Percentiles rank a stretch among this genome's conserved stretches.
These are phyloP conservation scores for Typha latifolia DNA, from an alignment of 176 grass and related monocot genomes.

Conservation along the genomic window DNA sequence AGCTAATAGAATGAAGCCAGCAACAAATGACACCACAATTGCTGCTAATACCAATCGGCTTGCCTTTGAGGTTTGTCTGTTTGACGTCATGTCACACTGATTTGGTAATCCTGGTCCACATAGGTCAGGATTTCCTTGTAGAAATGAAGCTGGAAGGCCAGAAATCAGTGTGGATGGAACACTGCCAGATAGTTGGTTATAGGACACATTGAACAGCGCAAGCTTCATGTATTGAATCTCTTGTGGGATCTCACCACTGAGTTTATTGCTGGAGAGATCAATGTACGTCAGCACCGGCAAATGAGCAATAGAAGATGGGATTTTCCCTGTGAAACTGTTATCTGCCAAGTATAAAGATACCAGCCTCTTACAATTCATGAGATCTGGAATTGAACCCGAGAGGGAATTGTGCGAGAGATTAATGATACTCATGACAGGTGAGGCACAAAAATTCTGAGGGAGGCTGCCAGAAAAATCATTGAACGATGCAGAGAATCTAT, in stretches of 20 bases:
- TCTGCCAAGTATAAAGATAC: conserved; percentile 55
- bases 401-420: conserved; percentile 61
- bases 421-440: conserved; percentile 59
- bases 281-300: conserved; percentile 73
- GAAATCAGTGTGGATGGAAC: conserved; percentile 43
- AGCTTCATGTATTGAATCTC: conserved; percentile 65
- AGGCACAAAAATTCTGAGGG: conserved; percentile 57
- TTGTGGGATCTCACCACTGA: conserved; percentile 46
- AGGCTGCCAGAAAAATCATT: conserved; percentile 47
- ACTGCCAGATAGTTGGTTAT: conserved; percentile 53
- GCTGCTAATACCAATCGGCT: conserved; percentile 23
- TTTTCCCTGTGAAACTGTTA: conserved; percentile 50
- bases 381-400: conserved; percentile 37
- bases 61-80: conserved; percentile 7
- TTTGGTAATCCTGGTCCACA: conserved; percentile 50
- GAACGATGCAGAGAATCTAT: conserved; percentile 58
- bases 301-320: conserved; percentile 45
- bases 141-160: conserved; percentile 53
- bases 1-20: conserved; percentile 24
- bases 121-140: conserved; percentile 50
- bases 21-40: conserved; percentile 25
- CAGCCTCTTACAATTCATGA: conserved; percentile 51
- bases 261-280: conserved; percentile 60
- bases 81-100: conserved; percentile 12
- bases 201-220: conserved; percentile 68